Base-by-base conservation (phyloP, 176 grass and related monocot genomes). In the Rhipidocladum racemiflorum region DNA sequence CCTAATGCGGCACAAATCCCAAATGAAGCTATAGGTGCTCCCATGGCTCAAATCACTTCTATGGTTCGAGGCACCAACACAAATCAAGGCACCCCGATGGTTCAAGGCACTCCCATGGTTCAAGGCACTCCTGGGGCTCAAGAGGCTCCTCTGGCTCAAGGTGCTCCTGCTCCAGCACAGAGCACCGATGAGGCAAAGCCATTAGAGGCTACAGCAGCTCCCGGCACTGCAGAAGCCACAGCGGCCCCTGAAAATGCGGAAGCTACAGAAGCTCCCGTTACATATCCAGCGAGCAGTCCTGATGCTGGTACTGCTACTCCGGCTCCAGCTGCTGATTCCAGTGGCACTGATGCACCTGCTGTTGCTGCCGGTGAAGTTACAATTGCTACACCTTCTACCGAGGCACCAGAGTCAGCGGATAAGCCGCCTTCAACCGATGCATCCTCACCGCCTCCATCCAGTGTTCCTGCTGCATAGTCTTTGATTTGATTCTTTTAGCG, bases 1-100 rank as follows among this genome's bases (percentile, higher is more conserved):
- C 83, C 85, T 45, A 85, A 68, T 74, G 84, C 82, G 21, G 49
- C 76, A 45, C 88, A 40, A 35, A 23, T 55, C 24, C 81, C 78
- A 72, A 84, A 69, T 85, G 70, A 54, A 11, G 69, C 81, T 53
- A 89, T 84, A 66, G 78, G 85, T 32, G 60, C 61, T 64, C 78
- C 89, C 15, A 80, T 72, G 82, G 80, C 51, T 43, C 87, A 75
- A 63, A 69, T 68, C 55, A 65, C 82, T 2, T 39, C 75, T 24
- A 70, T 84, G 82, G 40, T 30, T 75, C 81, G 68, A 84, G 75
- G 75, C 3, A 15, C 76, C 29, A 15, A 70, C 23, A 28, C 43
- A 49, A 42, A 68, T 39, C 81, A 85, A 66, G 82, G 77, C 18
- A 39, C 61, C 18, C 57, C 74, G 32, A 61, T 62, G 83, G 50